Conservation (phyloP, 768 basidiomycete genomes). For the Tephrocybe sp. region DNA sequence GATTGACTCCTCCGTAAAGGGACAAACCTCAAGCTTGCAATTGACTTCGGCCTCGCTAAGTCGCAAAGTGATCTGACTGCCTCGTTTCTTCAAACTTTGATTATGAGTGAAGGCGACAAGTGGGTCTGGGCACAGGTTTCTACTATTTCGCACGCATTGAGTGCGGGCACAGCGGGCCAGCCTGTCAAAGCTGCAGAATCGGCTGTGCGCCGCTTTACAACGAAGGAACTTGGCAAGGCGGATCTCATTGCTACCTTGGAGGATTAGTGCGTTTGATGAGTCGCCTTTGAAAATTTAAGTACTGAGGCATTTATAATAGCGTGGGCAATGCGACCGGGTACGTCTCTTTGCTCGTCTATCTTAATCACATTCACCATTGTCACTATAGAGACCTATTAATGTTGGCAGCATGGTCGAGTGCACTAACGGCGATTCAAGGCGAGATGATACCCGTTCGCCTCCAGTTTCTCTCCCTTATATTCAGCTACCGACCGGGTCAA, state of each 20-base stretch:
- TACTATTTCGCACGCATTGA: conserved; percentile 69
- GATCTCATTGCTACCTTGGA: conserved; percentile 79
- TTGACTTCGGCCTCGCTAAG: conserved; percentile 82
- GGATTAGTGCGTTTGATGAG: conserved; percentile 74
- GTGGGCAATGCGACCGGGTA: conserved; percentile 84
- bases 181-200: conserved; percentile 76
- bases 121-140: conserved; percentile 80
- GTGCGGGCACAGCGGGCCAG: conserved; percentile 61
- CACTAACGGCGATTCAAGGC: conserved; percentile 54
- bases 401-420: conserved; percentile 79
- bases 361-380: neutral
- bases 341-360: conserved; percentile 5
- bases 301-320: conserved; percentile 34
- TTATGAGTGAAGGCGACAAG: conserved; percentile 95
- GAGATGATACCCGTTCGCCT: conserved; percentile 71
- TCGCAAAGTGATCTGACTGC: conserved; percentile 85
- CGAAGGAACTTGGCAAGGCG: conserved; percentile 79
- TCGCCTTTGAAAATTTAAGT: neutral
- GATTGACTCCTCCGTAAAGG: conserved; percentile 32
- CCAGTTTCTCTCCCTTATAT: neutral
- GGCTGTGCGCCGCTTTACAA: conserved; percentile 85
- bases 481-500: conserved; percentile 2
- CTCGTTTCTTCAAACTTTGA: conserved; percentile 89
- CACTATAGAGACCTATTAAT: conserved; percentile 64
- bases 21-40: conserved; percentile 87